These are phyloP conservation scores for Neurospora sp. DNA, from an alignment of 495 filamentous ascomycete genomes.

Conservation along the genomic window DNA sequence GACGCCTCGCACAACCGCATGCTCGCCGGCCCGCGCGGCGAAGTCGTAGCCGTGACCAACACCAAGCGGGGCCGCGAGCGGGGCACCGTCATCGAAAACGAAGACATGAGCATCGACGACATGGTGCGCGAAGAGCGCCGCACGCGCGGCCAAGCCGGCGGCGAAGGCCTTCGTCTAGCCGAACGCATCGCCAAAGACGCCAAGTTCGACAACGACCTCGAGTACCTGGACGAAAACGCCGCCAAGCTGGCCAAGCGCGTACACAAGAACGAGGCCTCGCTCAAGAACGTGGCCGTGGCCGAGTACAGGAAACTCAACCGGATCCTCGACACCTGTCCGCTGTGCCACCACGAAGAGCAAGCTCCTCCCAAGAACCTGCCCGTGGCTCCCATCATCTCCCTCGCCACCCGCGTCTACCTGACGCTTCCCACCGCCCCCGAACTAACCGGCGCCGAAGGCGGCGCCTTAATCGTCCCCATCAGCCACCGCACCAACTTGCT, in stretches of 20 bases:
- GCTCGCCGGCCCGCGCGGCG: too few relatives aligned
- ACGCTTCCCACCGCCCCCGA: conserved; percentile 89
- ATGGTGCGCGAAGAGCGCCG: conserved; percentile 91
- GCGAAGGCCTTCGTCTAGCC: conserved; percentile 72
- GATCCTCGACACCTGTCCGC: conserved; percentile 78
- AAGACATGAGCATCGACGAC: conserved; percentile 91
- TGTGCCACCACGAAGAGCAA: conserved; percentile 89
- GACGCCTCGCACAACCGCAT: conserved; percentile 65
- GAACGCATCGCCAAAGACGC: conserved; percentile 87
- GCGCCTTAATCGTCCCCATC: conserved; percentile 81
- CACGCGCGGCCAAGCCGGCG: conserved; percentile 66
- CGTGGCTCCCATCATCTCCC: conserved; percentile 78
- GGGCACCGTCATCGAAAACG: conserved; percentile 75
- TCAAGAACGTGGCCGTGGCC: conserved; percentile 77
- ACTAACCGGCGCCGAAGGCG: conserved; percentile 55
- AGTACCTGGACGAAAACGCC: conserved; percentile 97
- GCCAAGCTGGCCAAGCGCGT: conserved; percentile 81
- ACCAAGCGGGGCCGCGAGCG: conserved; percentile 65
- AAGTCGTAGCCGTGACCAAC: conserved; percentile 3
- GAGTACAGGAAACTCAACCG: conserved; percentile 87
- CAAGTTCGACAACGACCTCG: conserved; percentile 87
- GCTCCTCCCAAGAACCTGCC: conserved; percentile 52
- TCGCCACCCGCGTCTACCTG: conserved; percentile 79
- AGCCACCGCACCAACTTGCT: conserved; percentile 83
- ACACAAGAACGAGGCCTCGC: conserved; percentile 76